Evolutionary conservation across 1,284 basidiomycete genomes (phyloP), one percentile per base, ranked within the genome.

Genomic region (Fomitopsis pinicola): DNA sequence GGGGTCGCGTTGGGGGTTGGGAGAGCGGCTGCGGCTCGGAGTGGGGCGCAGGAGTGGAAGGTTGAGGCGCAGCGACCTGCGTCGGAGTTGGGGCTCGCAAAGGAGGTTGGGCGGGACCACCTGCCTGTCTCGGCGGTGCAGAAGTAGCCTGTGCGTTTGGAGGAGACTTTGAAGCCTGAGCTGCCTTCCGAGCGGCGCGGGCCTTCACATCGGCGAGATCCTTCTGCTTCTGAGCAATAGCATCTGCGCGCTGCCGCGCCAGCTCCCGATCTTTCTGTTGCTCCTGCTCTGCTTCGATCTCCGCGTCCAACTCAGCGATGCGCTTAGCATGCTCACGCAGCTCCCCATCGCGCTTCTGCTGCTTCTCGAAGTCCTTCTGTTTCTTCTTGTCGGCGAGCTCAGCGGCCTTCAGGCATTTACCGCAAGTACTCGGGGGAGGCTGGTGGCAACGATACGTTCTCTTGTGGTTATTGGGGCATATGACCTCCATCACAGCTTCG

Each of bases 381-480:
- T 70, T 68, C 58, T 73, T 70, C 61, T 72, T 68, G 59, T 74
- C 74, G 0, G 73, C 76, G n/a, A 61, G 59, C 59, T 74, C 72
- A 7, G 63, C 64, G 10, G 75, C 69, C 22, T 65, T 61, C 14
- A 73, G 71, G 64, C 78, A 79, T 22, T 65, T 60, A 0, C 42
- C 22, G 61, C 78, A 80, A 6, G 55, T 61, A 0, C 63, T 56
- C 0, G 79, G 78, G 17, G 64, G 69, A 1, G 67, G 65, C 42
- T 73, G 57, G 22, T 73, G 69, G 59, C 81, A 80, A 52, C 71
- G 71, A 69, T 71, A 78, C 22, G 66, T 64, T 26, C 76, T 64
- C 5, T 42, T 61, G 58, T 82, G 80, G 1, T 66, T 63, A 2
- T 72, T 75, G 4, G 67, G 58, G 66, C 83, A 85, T 36, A 66